Conservation (phyloP, 1,139 yeast species). For the Diutina catenulata region DNA sequence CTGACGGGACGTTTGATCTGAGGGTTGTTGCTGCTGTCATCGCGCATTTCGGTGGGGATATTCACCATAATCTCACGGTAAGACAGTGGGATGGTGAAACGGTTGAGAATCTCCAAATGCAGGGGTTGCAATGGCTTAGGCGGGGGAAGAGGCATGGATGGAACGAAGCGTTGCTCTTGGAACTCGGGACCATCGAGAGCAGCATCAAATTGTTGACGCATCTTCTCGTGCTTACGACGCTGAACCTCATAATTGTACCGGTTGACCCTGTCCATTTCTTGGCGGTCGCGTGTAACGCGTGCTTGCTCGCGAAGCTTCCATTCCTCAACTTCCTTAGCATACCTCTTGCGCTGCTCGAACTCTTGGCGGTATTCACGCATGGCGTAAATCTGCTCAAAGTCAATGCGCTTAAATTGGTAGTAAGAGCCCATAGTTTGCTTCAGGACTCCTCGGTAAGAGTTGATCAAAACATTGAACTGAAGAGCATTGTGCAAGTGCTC, state of each 20-base stretch:
- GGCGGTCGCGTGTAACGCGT: slow-evolving; percentile 1
- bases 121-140: slow-evolving; percentile 7
- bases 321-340: slow-evolving; percentile 1
- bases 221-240: slow-evolving; percentile 8
- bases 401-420: slow-evolving; percentile 26
- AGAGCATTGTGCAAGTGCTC: slow-evolving; percentile 35
- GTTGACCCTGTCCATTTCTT: neutral
- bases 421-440: slow-evolving; percentile 30
- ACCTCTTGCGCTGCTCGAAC: slow-evolving; percentile 10
- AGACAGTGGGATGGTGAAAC: slow-evolving; percentile 25
- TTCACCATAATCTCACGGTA: slow-evolving; percentile 21
- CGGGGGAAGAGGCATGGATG: slow-evolving; percentile 4
- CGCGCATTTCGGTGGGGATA: slow-evolving; percentile 26
- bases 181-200: slow-evolving; percentile 4
- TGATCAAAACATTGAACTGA: slow-evolving; percentile 29
- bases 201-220: slow-evolving; percentile 5
- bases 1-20: slow-evolving; percentile 25
- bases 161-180: slow-evolving; percentile 6
- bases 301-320: slow-evolving; percentile 1
- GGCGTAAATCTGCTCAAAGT: slow-evolving; percentile 26
- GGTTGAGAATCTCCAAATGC: slow-evolving; percentile 12
- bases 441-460: slow-evolving; percentile 30
- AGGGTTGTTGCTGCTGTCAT: slow-evolving; percentile 12
- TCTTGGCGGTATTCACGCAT: slow-evolving; percentile 9
- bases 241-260: slow-evolving; percentile 2